Base-by-base conservation (phyloP, 2,329 filamentous ascomycete species). In the Metarhizium sp. region DNA sequence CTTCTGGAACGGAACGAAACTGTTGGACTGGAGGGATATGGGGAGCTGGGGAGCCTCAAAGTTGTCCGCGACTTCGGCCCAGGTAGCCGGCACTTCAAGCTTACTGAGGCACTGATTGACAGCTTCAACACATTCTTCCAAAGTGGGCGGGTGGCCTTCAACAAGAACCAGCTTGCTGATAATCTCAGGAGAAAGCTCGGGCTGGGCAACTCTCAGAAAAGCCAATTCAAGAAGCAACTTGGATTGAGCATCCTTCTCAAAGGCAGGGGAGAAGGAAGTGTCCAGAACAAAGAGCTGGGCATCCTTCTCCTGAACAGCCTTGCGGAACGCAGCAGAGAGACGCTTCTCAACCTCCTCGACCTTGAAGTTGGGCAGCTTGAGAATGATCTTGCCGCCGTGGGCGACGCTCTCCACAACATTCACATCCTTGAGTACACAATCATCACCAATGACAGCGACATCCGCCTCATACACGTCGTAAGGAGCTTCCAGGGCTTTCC, bases 261-360 rank as follows among this genome's bases (percentile, higher is more conserved):
- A 80, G 51, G 85, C 82, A 42, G 85, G 81, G 7, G 84, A 85
- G 52, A 78, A 78, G 1, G 85, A 76, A 6, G 87, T 77, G 67
- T 99, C 90, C 14, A 97, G 71, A 38, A 95, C 74, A 63, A 85
- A 88, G 40, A 99, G 78, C 59, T 86, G 75, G 38, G 92, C 75
- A 38, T 80, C 78, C 70, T 88, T 90, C 64, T 84, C 78, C 54
- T 84, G 82, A 52, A 96, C 73, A 14, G 80, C 77, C 71, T 88
- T 90, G 66, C 88, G 85, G 60, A 94, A 81, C 50, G 76, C 69
- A 42, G 79, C 77, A 2, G 90, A 82, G 6, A 99, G 76, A 63
- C 88, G 86, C 80, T 95, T 95, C 75, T 97, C 92, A 6, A 92
- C 70, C 40, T 96, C 91, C 48, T 95, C 92, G 52, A 90, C 83